Conservation (phyloP, 768 basidiomycete genomes). For the Rhodocollybia butyracea region DNA sequence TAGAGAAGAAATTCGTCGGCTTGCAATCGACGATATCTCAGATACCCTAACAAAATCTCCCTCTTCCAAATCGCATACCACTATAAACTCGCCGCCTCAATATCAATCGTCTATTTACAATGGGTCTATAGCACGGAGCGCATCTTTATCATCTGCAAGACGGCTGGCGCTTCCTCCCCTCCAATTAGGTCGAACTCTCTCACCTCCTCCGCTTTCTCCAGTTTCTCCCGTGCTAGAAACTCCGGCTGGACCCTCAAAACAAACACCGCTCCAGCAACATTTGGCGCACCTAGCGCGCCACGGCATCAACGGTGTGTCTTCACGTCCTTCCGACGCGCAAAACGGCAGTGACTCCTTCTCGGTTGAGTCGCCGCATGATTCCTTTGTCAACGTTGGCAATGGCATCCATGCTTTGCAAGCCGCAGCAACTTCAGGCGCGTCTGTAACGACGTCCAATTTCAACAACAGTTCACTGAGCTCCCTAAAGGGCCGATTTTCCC, state of each 20-base stretch:
- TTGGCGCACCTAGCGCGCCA: slow-evolving; percentile 80
- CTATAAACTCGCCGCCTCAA: slow-evolving; percentile 32
- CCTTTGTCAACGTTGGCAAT: slow-evolving; percentile 73
- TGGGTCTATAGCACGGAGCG: slow-evolving; percentile 42
- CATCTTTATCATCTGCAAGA: slow-evolving; percentile 43
- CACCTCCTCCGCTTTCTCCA: slow-evolving; percentile 43
- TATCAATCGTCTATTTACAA: slow-evolving; percentile 50
- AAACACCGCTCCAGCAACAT: slow-evolving; percentile 77
- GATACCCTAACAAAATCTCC: slow-evolving; percentile 43
- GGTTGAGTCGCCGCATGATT: slow-evolving; percentile 68
- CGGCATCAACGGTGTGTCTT: slow-evolving; percentile 79
- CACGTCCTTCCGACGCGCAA: slow-evolving; percentile 51
- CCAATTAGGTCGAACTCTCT: slow-evolving; percentile 44
- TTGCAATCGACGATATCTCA: slow-evolving; percentile 55
- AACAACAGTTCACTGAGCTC: slow-evolving; percentile 59
- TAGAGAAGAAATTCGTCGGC: slow-evolving; percentile 72
- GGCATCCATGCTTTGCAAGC: slow-evolving; percentile 48
- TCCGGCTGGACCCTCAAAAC: slow-evolving; percentile 35
- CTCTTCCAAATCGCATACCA: slow-evolving; percentile 30
- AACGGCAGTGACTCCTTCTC: slow-evolving; percentile 58
- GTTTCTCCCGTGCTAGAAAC: slow-evolving; percentile 26
- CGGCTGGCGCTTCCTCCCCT: slow-evolving; percentile 50
- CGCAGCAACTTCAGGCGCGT: slow-evolving; percentile 50
- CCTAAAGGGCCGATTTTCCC: slow-evolving; percentile 69
- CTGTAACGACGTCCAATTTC: slow-evolving; percentile 60